Conservation (phyloP, 73 alveolate species). For the Paramecium caudatum region DNA sequence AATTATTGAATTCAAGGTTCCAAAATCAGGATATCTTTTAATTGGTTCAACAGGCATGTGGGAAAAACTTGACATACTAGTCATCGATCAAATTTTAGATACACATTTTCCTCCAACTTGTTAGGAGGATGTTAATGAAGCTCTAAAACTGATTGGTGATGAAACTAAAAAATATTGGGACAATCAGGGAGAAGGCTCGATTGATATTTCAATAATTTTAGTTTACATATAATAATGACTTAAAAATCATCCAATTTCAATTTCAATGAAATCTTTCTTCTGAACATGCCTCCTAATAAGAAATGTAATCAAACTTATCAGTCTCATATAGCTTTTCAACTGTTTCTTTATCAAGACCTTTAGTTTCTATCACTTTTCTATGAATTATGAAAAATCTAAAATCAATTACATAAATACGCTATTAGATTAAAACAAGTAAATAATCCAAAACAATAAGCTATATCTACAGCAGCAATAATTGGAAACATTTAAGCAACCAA, state of each 20-base stretch:
- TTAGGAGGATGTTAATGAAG: slow-evolving; percentile 23
- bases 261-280: slow-evolving; percentile 26
- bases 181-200: slow-evolving; percentile 21
- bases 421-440: neutral
- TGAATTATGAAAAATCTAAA: neutral
- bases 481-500: neutral
- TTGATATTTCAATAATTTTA: slow-evolving; percentile 7
- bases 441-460: neutral
- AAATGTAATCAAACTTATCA: neutral
- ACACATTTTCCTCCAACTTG: slow-evolving; percentile 59
- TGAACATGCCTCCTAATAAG: neutral
- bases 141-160: slow-evolving; percentile 18
- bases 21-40: slow-evolving; percentile 20
- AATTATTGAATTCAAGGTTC: neutral
- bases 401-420: neutral
- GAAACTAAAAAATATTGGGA: slow-evolving; percentile 30
- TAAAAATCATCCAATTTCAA: neutral
- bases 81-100: slow-evolving; percentile 50
- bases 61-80: neutral
- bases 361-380: neutral
- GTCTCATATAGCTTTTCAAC: neutral
- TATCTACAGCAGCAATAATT: neutral
- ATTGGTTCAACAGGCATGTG: slow-evolving; percentile 36
- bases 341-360: neutral
- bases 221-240: slow-evolving; percentile 4